These are phyloP conservation scores for Solanum chiquidenum DNA, from an alignment of 257 asterid genomes.

Conservation along the genomic window DNA sequence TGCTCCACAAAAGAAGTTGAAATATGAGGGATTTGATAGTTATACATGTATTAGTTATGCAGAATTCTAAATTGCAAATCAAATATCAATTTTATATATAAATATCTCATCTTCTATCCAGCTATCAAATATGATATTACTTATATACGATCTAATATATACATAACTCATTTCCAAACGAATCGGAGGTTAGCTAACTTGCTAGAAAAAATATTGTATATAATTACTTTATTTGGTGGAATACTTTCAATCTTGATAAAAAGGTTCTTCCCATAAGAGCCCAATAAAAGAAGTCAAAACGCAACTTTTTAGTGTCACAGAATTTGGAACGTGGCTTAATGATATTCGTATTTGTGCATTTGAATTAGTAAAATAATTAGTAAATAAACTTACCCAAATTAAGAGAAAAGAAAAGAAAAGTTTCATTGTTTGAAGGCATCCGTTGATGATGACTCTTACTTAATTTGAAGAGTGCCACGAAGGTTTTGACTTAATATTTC, in stretches of 20 bases:
- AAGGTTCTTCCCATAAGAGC: not conserved
- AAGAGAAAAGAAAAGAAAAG: not conserved
- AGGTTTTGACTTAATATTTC: not conserved
- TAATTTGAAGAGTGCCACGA: slow-evolving; percentile 5
- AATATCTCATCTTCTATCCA: too few species aligned
- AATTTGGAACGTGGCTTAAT: slow-evolving; percentile 22
- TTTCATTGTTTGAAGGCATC: slow-evolving; percentile 7
- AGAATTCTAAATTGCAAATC: too few species aligned
- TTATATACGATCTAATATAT: rapidly evolving
- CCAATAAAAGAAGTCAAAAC: not conserved
- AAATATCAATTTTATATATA: too few species aligned
- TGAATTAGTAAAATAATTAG: slow-evolving; percentile 14
- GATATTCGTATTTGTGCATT: slow-evolving; percentile 14
- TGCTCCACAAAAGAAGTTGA: not conserved
- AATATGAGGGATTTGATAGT: too few species aligned
- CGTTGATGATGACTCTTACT: slow-evolving; percentile 1
- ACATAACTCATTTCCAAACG: too few species aligned
- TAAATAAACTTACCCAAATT: not conserved
- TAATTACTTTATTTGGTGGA: slow-evolving; percentile 1
- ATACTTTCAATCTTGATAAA: slow-evolving; percentile 27
- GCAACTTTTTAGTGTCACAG: not conserved
- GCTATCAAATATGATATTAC: too few species aligned
- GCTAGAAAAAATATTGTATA: too few species aligned
- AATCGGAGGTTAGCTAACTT: too few species aligned
- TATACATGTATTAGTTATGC: too few species aligned